Conservation (phyloP, 768 basidiomycete species). For the Paxillus rubicundulus region DNA sequence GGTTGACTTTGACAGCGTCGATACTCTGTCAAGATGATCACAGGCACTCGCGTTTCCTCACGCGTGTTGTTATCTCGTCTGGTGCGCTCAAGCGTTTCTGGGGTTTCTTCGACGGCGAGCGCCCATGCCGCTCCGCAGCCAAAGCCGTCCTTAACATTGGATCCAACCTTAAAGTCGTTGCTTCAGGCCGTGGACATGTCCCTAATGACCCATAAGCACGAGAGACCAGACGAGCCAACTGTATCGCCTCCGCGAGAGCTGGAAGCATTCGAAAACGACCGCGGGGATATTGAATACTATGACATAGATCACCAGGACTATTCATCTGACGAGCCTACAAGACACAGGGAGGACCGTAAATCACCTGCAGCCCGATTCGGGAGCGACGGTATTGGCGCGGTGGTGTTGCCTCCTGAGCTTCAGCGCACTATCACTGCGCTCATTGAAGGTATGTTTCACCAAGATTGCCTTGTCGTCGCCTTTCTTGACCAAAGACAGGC, state of each 20-base stretch:
- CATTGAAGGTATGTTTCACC: slow-evolving; percentile 53
- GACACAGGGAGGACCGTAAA: slow-evolving; percentile 45
- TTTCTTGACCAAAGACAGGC: slow-evolving; percentile 37
- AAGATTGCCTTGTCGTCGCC: slow-evolving; percentile 2
- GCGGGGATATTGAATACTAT: slow-evolving; percentile 31
- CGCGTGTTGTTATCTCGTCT: slow-evolving; percentile 22
- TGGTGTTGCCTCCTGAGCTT: slow-evolving; percentile 72
- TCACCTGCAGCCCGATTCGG: slow-evolving; percentile 85
- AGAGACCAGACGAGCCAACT: slow-evolving; percentile 21
- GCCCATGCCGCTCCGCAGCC: slow-evolving; percentile 37
- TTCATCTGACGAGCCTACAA: slow-evolving; percentile 21
- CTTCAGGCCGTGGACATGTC: slow-evolving; percentile 70
- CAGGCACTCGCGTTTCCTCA: slow-evolving; percentile 21
- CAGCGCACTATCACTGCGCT: slow-evolving; percentile 61
- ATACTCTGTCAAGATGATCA: slow-evolving; percentile 17
- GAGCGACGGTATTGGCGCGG: slow-evolving; percentile 65
- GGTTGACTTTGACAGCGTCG: neutral
- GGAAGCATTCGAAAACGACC: slow-evolving; percentile 45
- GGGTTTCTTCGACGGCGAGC: slow-evolving; percentile 34
- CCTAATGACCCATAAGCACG: slow-evolving; percentile 39
- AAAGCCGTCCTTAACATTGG: slow-evolving; percentile 62
- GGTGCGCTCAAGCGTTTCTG: slow-evolving; percentile 19
- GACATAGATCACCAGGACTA: slow-evolving; percentile 35
- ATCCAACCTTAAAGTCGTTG: slow-evolving; percentile 61
- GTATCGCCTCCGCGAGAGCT: slow-evolving; percentile 46